Evolutionary conservation across 306 rosid genomes (phyloP), one percentile per base, ranked within the genome.

Genomic region (Cucurbita moschata): DNA sequence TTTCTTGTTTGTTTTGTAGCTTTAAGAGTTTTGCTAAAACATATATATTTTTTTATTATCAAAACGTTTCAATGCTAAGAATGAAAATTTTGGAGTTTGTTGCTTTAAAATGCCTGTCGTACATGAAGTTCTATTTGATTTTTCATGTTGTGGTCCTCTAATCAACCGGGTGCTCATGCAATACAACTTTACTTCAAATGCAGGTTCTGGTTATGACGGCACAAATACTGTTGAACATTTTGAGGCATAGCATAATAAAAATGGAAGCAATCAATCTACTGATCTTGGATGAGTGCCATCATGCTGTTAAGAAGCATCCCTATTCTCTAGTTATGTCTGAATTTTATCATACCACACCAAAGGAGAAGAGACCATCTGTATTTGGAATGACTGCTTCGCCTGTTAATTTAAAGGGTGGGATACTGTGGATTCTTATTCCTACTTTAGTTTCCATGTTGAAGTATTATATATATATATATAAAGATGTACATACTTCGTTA

Each of bases 381-480:
- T 94, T 94, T 84, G 99, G 99, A 83, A 94, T 94, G 99, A 94
- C 99, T 65, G 99, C 99, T 76, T 94, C 97, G 76, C 99, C 99
- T 58, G 99, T 94, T 75, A 94, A 94, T 75, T 85, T 94, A 70
- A 94, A 94, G 82, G 99, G 99, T 94, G 79, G 39, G 80, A 26
- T 40, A 43, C 18, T 44, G 12, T 73, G 38, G 62, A n/a, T 42
- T 42, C 40, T 74, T 74, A 44, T 44, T 26, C 70, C 68, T 10
- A 15, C 54, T 74, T 23, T 40, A 71, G 75, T 71, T 71, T 51
- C 10, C 58, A 71, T 18, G 61, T 16, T 10, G 38, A 37, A 71
- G 75, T 54, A 54, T 10, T 40, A 47, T 49, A 15, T 43, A 39
- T 38, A 30, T 30, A 30, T 30, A 26, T 26, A 1, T 26, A 1